These are phyloP conservation scores for Pyrenophora teres DNA, from an alignment of 2,329 filamentous ascomycete genomes.

Conservation along the genomic window DNA sequence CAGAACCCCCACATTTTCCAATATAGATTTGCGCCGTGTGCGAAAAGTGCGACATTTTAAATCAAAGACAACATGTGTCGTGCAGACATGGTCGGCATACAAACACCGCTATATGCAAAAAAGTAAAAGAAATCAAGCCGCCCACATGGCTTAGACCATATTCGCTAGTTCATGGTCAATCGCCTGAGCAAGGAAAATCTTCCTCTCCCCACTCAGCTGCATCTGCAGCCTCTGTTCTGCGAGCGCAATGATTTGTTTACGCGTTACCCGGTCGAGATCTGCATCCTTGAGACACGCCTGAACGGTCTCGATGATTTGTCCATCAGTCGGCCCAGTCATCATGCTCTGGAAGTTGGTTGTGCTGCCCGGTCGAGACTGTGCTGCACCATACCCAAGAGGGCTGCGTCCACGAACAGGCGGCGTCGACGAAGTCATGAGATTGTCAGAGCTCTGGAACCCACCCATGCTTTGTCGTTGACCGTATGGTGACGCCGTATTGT, in stretches of 20 bases:
- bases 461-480: slow-evolving; percentile 48
- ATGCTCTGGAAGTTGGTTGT: slow-evolving; percentile 64
- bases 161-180: slow-evolving; percentile 93
- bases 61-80: slow-evolving; percentile 15
- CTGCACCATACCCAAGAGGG: slow-evolving; percentile 54
- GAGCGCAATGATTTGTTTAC: slow-evolving; percentile 86
- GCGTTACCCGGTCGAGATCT: slow-evolving; percentile 94
- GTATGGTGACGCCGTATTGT: slow-evolving; percentile 41
- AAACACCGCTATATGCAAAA: slow-evolving; percentile 28
- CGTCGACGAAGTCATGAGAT: slow-evolving; percentile 46
- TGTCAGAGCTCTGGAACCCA: slow-evolving; percentile 50
- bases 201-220: slow-evolving; percentile 82
- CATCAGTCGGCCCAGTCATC: slow-evolving; percentile 72
- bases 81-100: slow-evolving; percentile 16
- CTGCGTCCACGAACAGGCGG: slow-evolving; percentile 52
- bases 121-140: slow-evolving; percentile 8
- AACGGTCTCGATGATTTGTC: slow-evolving; percentile 81
- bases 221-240: slow-evolving; percentile 94
- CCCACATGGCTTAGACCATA: slow-evolving; percentile 65
- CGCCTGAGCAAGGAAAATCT: slow-evolving; percentile 86
- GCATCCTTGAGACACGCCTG: slow-evolving; percentile 82
- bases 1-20: slow-evolving; percentile 9
- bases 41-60: slow-evolving; percentile 1
- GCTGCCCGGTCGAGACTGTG: slow-evolving; percentile 57
- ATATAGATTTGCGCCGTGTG: slow-evolving; percentile 12